Evolutionary conservation across 2,329 filamentous ascomycete genomes (phyloP).

Genomic region (Monilinia aucupariae): DNA sequence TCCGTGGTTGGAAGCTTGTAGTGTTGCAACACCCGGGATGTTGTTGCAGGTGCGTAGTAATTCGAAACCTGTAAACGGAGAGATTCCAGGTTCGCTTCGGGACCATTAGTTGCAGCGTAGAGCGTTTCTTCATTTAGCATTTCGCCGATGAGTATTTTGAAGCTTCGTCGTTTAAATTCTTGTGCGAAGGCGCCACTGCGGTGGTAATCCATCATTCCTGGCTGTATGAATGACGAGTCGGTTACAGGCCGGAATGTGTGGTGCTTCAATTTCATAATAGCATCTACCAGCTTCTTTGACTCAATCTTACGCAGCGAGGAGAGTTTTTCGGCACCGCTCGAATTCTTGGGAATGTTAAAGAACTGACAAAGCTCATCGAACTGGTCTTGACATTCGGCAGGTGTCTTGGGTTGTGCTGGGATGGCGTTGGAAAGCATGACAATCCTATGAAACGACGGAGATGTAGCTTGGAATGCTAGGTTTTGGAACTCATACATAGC

Average conservation of each 20-base stretch:
- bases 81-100: conserved; percentile 35
- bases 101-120: conserved; percentile 40
- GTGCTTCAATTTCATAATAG: conserved; percentile 39
- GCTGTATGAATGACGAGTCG: conserved; percentile 39
- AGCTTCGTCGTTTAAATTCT: conserved; percentile 36
- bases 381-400: conserved; percentile 37
- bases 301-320: conserved; percentile 34
- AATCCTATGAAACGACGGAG: conserved; percentile 35
- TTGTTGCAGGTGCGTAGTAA: conserved; percentile 41
- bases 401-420: conserved; percentile 40
- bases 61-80: conserved; percentile 39
- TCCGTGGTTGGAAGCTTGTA: conserved; percentile 36
- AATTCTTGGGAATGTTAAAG: conserved; percentile 31
- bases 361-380: conserved; percentile 41
- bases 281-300: conserved; percentile 34
- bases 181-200: conserved; percentile 37
- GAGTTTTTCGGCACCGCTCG: conserved; percentile 34
- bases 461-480: conserved; percentile 19
- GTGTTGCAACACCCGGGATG: conserved; percentile 36
- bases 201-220: conserved; percentile 39
- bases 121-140: conserved; percentile 42
- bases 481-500: conserved; percentile 23
- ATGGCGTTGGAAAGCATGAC: conserved; percentile 45
- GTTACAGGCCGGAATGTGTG: conserved; percentile 45
- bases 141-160: conserved; percentile 41